Base-by-base conservation (phyloP, 805 yeast genomes). In the Grigorovia humatica region DNA sequence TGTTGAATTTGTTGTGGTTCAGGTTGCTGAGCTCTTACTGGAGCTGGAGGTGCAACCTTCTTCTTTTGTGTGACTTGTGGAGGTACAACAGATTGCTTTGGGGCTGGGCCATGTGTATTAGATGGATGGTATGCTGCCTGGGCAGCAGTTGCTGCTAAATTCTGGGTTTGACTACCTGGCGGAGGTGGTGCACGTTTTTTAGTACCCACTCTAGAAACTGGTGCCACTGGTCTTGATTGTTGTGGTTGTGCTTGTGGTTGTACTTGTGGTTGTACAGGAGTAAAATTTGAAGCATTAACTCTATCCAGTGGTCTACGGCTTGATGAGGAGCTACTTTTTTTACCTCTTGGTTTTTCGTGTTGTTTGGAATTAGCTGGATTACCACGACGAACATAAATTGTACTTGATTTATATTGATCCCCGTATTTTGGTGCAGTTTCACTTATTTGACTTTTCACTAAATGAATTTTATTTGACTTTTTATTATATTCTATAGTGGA, bases 391-490 rank as follows among this genome's bases (percentile, higher is more conserved):
- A 88, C 96, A 43, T 80, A 81, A 27, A 93, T 90, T 0, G 87
- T 80, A 55, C 95, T 86, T 3, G 96, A 88, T 71, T 93, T 93
- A 73, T 93, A 93, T 11, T 71, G 54, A 66, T 93, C 98, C 44
- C 85, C 75, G 56, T 78, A 65, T 11, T 59, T 61, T 11, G 95
- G 95, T 30, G 85, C 83, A n/a, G 79, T 64, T 12, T 74, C 75
- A 47, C 83, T 84, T 43, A 76, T 66, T 49, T 76, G 79, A 62
- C 85, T 80, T 66, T 86, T 89, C 58, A 93, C 85, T 9, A 77
- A 66, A 54, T 89, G 93, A 27, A 74, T 62, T 66, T 80, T 83
- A 2, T 95, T 95, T 1, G 96, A 88, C 66, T 93, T 93, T 76
- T 91, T 93, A 70, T 84, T 87, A 69, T 93, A 93, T 55, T 79